Evolutionary conservation across 768 basidiomycete genomes (phyloP).

Genomic region (Lyophyllum semitale): DNA sequence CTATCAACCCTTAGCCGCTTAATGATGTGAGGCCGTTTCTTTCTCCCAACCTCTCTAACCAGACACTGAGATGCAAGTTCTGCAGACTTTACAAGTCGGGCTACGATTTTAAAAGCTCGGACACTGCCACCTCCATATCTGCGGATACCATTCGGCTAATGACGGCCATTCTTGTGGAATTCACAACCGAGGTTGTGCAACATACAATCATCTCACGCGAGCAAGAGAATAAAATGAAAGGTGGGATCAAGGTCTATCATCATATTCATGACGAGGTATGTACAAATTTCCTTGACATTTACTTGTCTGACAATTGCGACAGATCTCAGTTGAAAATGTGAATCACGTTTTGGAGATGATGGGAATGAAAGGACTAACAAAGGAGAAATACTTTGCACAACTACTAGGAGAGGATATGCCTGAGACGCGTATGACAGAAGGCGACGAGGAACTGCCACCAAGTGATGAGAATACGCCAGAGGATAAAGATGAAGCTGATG

Average conservation of each 20-base stretch:
- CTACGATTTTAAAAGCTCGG: conserved; percentile 18
- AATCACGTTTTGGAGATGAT: conserved; percentile 50
- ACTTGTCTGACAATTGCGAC: neutral
- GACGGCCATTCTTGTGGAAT: conserved; percentile 46
- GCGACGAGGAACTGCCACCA: conserved; percentile 4
- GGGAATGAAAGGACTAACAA: conserved; percentile 38
- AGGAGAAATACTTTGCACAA: conserved; percentile 41
- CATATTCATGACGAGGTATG: conserved; percentile 43
- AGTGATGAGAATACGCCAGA: neutral
- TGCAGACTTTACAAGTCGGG: conserved; percentile 23
- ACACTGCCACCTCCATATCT: conserved; percentile 41
- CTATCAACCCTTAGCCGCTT: conserved; percentile 38
- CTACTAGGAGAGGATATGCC: conserved; percentile 22
- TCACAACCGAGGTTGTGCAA: conserved; percentile 52
- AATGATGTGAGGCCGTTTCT: conserved; percentile 34
- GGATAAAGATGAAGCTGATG: conserved; percentile 7
- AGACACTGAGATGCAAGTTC: neutral
- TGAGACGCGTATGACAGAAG: neutral
- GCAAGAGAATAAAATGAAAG: conserved; percentile 59
- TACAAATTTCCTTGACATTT: neutral
- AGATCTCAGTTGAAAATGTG: conserved; percentile 49
- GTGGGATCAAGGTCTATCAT: conserved; percentile 62
- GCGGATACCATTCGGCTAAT: conserved; percentile 48
- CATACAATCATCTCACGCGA: conserved; percentile 56
- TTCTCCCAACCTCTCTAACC: neutral